phyloP scores from a whole-genome alignment of 345 rosid genomes.

The Cochlearia excelsa region DNA sequence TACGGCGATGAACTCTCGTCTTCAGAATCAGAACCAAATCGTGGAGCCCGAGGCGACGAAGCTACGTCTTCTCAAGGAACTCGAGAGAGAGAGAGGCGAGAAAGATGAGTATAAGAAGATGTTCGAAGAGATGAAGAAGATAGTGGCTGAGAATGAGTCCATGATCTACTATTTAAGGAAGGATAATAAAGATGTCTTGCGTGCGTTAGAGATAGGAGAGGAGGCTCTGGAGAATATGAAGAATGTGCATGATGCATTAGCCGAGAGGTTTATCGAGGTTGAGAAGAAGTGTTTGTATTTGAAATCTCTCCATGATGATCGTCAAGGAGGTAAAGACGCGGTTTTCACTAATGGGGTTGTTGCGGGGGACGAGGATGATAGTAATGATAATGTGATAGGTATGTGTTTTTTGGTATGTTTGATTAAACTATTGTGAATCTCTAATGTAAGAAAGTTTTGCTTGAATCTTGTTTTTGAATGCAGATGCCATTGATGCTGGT shows the following conservation, averaged over 20 bases:
- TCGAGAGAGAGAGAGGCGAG: slow-evolving; percentile 26
- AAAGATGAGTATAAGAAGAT: slow-evolving; percentile 2
- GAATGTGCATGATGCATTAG: slow-evolving; percentile 6
- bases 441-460: background rate
- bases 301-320: slow-evolving; percentile 1
- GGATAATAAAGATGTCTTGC: slow-evolving; percentile 12
- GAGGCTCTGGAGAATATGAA: background rate
- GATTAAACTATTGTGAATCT: background rate
- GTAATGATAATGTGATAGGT: background rate
- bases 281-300: background rate
- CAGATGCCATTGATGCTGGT: slow-evolving; percentile 15
- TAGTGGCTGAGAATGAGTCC: background rate
- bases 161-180: background rate
- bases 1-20: background rate
- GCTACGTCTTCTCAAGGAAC: slow-evolving; percentile 5
- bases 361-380: background rate
- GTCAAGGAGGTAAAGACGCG: background rate
- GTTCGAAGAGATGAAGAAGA: slow-evolving; percentile 15
- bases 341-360: background rate
- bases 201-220: background rate
- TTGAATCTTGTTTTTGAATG: slow-evolving; percentile 7
- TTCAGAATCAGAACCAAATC: background rate
- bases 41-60: slow-evolving; percentile 3
- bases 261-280: background rate
- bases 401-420: background rate